Percentiles rank a stretch among this genome's conserved stretches.
Conservation (phyloP, 169 alveolate species). For the Plasmodium reichenowi region DNA sequence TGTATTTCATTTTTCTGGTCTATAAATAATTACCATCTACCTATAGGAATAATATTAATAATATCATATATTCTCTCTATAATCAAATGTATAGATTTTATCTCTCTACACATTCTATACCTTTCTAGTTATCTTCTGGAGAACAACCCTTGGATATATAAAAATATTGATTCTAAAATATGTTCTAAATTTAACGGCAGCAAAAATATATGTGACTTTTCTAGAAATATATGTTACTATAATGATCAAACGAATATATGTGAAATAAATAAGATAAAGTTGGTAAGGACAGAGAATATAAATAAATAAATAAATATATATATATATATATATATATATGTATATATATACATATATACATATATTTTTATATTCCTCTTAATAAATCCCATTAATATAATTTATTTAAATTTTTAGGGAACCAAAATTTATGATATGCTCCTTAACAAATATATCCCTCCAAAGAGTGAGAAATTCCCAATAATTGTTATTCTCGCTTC, state of each 20-base stretch:
- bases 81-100: slow-evolving; percentile 36
- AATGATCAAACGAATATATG: slow-evolving; percentile 15
- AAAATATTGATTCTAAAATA: slow-evolving; percentile 38
- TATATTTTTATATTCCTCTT: not conserved
- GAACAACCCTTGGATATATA: slow-evolving; percentile 53
- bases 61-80: slow-evolving; percentile 49
- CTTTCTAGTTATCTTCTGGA: slow-evolving; percentile 20
- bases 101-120: slow-evolving; percentile 21
- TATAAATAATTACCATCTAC: slow-evolving; percentile 23
- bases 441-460: slow-evolving; percentile 19
- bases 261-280: slow-evolving; percentile 40
- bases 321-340: not conserved
- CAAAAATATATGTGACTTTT: slow-evolving; percentile 36
- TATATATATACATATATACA: not conserved
- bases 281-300: not conserved
- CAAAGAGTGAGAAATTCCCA: slow-evolving; percentile 31
- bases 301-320: not conserved
- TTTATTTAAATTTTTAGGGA: slow-evolving; percentile 4
- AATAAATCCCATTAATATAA: too few relatives aligned
- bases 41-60: slow-evolving; percentile 38
- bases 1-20: slow-evolving; percentile 51
- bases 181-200: slow-evolving; percentile 60
- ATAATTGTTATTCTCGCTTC: slow-evolving; percentile 9
- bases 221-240: slow-evolving; percentile 51
- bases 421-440: slow-evolving; percentile 55